These are phyloP conservation scores for Scedosporium dehoogii DNA, from an alignment of 2,329 filamentous ascomycete genomes.

Conservation along the genomic window DNA sequence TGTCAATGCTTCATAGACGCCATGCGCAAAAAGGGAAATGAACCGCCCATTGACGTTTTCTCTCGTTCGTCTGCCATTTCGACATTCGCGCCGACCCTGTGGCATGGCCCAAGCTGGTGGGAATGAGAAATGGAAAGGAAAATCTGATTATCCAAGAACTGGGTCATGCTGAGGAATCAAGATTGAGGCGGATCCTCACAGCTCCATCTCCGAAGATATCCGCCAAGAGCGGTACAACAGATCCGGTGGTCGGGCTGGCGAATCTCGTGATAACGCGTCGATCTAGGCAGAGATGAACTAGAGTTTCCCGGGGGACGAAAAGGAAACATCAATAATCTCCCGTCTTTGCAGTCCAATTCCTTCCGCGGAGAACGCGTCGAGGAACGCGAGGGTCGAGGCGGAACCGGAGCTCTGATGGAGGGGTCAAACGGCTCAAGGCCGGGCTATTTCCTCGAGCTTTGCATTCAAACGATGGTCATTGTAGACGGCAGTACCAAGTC, in stretches of 20 bases:
- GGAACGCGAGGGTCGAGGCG: not conserved
- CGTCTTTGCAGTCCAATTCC: not conserved
- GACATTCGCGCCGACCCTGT: too few species aligned
- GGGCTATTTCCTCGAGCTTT: not conserved
- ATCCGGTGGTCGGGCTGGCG: not conserved
- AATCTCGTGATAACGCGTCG: not conserved
- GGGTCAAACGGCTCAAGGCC: not conserved
- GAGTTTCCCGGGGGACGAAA: not conserved
- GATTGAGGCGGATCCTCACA: not conserved
- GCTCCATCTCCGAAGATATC: too few species aligned
- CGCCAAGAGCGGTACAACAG: too few species aligned
- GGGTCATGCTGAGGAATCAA: not conserved
- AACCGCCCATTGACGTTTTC: not conserved
- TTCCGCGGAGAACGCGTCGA: not conserved
- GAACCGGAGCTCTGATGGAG: not conserved
- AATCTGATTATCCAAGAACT: not conserved
- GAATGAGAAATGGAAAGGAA: not conserved
- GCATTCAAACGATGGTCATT: not conserved
- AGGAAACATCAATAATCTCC: not conserved
- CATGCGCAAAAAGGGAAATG: not conserved
- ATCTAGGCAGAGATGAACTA: not conserved
- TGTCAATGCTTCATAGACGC: not conserved
- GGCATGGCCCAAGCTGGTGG: not conserved
- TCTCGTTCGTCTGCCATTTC: not conserved
- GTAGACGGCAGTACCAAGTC: not conserved